Base-by-base conservation (phyloP, 371 early-diverging fungal species). In the Choanephora cucurbitarum region DNA sequence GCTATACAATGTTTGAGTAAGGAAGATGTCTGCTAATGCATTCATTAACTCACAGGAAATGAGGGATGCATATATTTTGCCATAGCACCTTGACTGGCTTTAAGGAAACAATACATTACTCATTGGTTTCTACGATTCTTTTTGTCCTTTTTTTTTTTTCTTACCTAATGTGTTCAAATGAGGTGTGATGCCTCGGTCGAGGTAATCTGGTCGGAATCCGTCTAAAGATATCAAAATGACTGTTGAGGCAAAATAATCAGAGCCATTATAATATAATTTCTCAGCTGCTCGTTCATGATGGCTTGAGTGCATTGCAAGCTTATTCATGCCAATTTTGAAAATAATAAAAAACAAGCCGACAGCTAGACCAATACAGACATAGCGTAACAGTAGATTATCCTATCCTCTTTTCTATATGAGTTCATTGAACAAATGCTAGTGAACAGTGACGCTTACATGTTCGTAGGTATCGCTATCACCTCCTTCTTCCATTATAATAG, bases 181-280 rank as follows among this genome's bases (percentile, higher is more conserved):
- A 0, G 93, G 92, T 4, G 95, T 93, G 6, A 88, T 52, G 1
- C 83, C 82, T 23, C 92, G 77, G 15, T 81, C 75, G 15, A 97
- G 61, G 69, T 95, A 97, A 60, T 93, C 93, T 22, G 88, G 74
- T 24, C 93, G 77, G 70, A 94, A 87, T 15, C 96, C 98, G 71
- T 97, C 98, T n/a, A 94, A 66, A 1, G 94, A 94, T 14, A 97
- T 69, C 24, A 96, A 65, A n/a, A 97, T 80, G 1, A 94, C 83
- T 0, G 94, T 91, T 3, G 87, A 81, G 32, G 76, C 81, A 76
- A 88, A 91, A 40, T 64, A 63, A 34, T 88, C 84, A 17, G 89
- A 80, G 31, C 91, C 91, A 58, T 91, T 91, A 37, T 63, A 62
- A 40, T 66, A 73, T 21, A 77, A 31, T 23, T 49, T 55, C 18